Percentiles rank a stretch among this genome's conserved stretches.
phyloP scores from a whole-genome alignment of 2,329 filamentous ascomycete genomes.

The Aspergillus ruber region DNA sequence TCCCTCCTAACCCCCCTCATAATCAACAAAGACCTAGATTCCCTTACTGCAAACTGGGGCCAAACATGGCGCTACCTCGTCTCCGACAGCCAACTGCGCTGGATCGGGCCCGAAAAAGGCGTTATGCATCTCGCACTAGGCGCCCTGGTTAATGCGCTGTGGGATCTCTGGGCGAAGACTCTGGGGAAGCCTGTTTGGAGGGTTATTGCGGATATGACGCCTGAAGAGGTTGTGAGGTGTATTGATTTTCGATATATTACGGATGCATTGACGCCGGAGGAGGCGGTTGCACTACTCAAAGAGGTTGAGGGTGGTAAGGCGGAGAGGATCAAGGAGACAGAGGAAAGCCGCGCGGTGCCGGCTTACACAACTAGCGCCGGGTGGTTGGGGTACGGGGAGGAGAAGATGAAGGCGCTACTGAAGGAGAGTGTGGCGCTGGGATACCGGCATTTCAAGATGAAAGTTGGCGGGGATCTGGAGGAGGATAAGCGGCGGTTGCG shows the following conservation, averaged over 20 bases:
- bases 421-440: conserved; percentile 68
- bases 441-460: conserved; percentile 84
- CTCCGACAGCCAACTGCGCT: conserved; percentile 80
- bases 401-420: conserved; percentile 73
- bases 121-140: conserved; percentile 89
- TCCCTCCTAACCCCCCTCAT: conserved; percentile 70
- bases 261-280: conserved; percentile 81
- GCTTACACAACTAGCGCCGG: conserved; percentile 87
- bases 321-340: conserved; percentile 65
- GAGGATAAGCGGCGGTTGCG: conserved; percentile 63
- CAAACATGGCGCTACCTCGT: conserved; percentile 89
- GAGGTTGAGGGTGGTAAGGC: conserved; percentile 62
- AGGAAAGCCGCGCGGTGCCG: conserved; percentile 68
- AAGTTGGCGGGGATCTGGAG: conserved; percentile 69
- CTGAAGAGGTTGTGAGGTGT: conserved; percentile 77
- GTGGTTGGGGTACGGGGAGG: conserved; percentile 85
- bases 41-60: conserved; percentile 74
- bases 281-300: conserved; percentile 66
- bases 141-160: conserved; percentile 82
- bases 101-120: conserved; percentile 91
- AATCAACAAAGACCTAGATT: conserved; percentile 66
- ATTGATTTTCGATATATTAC: conserved; percentile 95
- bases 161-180: conserved; percentile 91
- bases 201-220: conserved; percentile 82
- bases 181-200: conserved; percentile 84